These are phyloP conservation scores for Xylariales sp. DNA, from an alignment of 2,329 filamentous ascomycete species.

Conservation along the genomic window DNA sequence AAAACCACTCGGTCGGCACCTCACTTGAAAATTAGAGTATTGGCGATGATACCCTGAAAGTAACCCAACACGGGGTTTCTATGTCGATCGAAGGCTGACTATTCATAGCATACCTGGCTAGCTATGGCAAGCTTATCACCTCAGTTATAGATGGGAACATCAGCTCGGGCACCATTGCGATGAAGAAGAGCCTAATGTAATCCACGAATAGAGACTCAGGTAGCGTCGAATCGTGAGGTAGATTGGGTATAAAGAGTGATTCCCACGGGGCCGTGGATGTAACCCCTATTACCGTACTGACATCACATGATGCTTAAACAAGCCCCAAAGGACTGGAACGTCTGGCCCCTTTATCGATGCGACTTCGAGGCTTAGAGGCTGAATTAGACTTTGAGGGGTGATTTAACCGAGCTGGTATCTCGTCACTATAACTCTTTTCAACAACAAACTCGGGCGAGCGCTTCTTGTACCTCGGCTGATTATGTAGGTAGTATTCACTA, in stretches of 20 bases:
- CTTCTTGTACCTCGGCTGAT: conserved; percentile 6
- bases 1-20: conserved; percentile 2
- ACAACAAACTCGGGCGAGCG: not conserved
- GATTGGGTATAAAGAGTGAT: not conserved
- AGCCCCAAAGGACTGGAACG: not conserved
- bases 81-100: not conserved
- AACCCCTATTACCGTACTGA: not conserved
- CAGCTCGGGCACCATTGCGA: not conserved
- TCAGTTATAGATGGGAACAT: not conserved
- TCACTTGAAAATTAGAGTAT: conserved; percentile 9
- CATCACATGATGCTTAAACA: not conserved
- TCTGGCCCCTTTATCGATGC: not conserved
- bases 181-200: not conserved
- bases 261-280: not conserved
- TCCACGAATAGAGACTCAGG: not conserved
- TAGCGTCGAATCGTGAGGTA: not conserved
- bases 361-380: conserved; percentile 16
- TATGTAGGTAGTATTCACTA: not conserved
- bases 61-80: not conserved
- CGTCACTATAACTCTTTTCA: not conserved
- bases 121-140: not conserved
- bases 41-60: not conserved
- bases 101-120: not conserved
- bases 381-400: conserved; percentile 23
- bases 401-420: conserved; percentile 28